Evolutionary conservation across 352 stramenopile species (phyloP).

Genomic region (Thraustochytrium striatum): DNA sequence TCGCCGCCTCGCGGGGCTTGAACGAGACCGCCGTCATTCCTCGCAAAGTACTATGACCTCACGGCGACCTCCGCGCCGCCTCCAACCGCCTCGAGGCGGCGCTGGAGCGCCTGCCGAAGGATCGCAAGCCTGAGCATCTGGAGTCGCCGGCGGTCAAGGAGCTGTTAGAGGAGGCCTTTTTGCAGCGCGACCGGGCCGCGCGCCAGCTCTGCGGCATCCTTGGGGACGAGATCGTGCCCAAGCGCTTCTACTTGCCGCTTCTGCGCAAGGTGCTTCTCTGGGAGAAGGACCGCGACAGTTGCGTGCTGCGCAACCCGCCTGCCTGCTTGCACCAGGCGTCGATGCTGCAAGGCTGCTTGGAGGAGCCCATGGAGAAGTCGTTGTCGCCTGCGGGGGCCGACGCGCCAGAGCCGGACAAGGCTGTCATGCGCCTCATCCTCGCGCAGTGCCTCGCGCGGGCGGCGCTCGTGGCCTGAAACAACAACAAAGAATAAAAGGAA

Average conservation of each 20-base stretch:
- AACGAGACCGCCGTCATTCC: constrained; percentile 9
- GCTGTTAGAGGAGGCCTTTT: not conserved
- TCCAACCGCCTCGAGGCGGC: too few species aligned
- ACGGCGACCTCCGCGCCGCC: too few species aligned
- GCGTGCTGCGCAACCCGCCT: not conserved
- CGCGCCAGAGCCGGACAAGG: not conserved
- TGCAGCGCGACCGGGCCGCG: not conserved
- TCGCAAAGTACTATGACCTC: too few species aligned
- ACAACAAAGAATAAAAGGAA: not conserved
- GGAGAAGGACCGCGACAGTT: not conserved
- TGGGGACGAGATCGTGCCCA: not conserved
- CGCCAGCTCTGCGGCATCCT: not conserved
- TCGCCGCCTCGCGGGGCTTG: not conserved
- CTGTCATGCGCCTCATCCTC: constrained; percentile 10
- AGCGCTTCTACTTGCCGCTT: not conserved
- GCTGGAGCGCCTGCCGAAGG: too few species aligned
- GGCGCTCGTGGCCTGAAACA: not conserved
- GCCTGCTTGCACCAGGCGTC: not conserved
- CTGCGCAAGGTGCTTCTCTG: constrained; percentile 7
- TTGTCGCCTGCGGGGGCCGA: not conserved
- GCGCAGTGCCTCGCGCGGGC: constrained; percentile 9
- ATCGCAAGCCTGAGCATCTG: too few species aligned
- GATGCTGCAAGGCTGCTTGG: not conserved
- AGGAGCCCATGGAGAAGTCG: not conserved
- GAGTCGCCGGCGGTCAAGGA: not conserved